A percentile compares a stretch with the other conserved stretches of the same genome.
Evolutionary conservation across 176 grass and related monocot species (phyloP).

Genomic region (Tuctoria greenei): DNA sequence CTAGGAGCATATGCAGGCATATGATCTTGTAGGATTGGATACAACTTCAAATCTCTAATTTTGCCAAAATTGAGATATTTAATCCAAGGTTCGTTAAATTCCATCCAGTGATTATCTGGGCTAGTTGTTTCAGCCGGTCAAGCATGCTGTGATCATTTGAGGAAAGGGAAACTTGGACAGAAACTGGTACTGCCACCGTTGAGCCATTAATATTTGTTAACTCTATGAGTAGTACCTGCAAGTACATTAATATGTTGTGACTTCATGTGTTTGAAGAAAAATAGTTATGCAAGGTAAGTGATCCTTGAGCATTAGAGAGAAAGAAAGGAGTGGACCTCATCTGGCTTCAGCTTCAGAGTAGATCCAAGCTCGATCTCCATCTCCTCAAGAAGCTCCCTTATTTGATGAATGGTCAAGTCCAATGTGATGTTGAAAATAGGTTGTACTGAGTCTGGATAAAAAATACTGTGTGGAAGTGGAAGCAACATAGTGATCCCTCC

Average conservation of each 20-base stretch:
- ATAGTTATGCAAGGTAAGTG: background rate
- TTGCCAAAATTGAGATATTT: conserved; percentile 28
- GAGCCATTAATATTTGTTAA: conserved; percentile 55
- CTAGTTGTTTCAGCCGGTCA: conserved; percentile 34
- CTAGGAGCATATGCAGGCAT: conserved; percentile 27
- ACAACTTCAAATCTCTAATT: conserved; percentile 34
- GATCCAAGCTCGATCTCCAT: conserved; percentile 22
- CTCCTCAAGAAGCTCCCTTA: conserved; percentile 5
- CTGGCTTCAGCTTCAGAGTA: conserved; percentile 12
- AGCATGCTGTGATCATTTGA: background rate
- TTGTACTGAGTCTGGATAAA: background rate
- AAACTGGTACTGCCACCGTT: conserved; percentile 39
- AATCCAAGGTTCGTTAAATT: conserved; percentile 42
- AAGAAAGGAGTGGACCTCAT: conserved; percentile 19
- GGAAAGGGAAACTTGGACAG: conserved; percentile 33
- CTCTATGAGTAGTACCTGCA: conserved; percentile 35
- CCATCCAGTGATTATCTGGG: conserved; percentile 23
- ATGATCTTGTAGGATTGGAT: conserved; percentile 15
- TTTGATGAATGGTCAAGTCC: conserved; percentile 28
- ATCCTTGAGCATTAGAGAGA: conserved; percentile 9
- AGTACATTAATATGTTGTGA: conserved; percentile 12
- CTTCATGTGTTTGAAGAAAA: conserved; percentile 12
- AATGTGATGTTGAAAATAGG: conserved; percentile 41
- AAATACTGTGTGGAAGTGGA: conserved; percentile 30
- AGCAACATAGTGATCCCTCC: conserved; percentile 50